Base-by-base conservation (phyloP, 768 basidiomycete genomes). In the Neoboletus magnificus region DNA sequence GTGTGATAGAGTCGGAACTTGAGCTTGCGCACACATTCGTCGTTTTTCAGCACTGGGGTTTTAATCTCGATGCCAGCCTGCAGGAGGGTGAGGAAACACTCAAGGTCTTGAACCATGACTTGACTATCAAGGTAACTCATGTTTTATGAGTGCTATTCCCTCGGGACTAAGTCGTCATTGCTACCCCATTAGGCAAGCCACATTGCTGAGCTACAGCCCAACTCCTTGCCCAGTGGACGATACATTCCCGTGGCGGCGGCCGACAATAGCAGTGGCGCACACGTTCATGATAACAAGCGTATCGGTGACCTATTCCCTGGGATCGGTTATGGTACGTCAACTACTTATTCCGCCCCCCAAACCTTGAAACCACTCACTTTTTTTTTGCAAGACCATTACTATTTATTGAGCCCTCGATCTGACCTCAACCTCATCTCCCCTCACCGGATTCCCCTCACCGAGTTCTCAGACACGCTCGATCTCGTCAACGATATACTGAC, bases 41-140 rank as follows among this genome's bases (percentile, higher is more conserved):
- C 22, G 5, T 30, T 27, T n/a, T 30, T 46, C 55, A 90, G 86
- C 88, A 90, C 67, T 90, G 87, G 87, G 89, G 88, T 29, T 90
- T 89, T 75, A 90, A 91, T 64, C 79, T 90, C 12, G 85, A 88
- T 33, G 87, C 85, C 1, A 89, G 86, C 62, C 72, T 86, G 40
- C 65, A 74, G 39, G 65, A 71, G 8, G 76, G 72, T 7, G 62
- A 70, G 3, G 77, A 79, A 33, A 66, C 73, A 16, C 69, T 81
- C 30, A 75, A 75, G 27, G 77, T 90, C 39, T 77, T 81, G 62
- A 74, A 80, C 37, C 86, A 80, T 59, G 62, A 66, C 46, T 57
- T 80, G 12, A 68, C 64, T 18, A 73, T 80, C 59, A 74, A 74
- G 66, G 77, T 73, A 42, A n/a, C 54, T 54, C 20, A 3, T 2